phyloP scores from a whole-genome alignment of 495 filamentous ascomycete species.

The Chaetomium fimeti region DNA sequence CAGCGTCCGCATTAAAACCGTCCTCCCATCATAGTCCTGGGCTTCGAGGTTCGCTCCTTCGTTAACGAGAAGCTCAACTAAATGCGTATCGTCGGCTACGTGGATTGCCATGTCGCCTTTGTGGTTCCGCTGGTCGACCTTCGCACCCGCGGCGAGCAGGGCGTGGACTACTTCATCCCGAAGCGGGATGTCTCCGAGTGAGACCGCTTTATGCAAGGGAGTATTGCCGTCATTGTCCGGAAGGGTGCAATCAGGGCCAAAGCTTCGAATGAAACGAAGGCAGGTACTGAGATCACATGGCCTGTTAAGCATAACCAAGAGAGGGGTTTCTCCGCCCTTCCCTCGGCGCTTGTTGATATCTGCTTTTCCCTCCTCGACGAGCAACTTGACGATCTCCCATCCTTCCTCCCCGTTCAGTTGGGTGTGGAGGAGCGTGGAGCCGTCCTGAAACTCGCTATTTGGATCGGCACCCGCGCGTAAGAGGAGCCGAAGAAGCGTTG shows the following conservation, averaged over 20 bases:
- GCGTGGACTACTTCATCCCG: not conserved
- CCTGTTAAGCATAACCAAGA: constrained; percentile 4
- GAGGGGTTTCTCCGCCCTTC: constrained; percentile 24
- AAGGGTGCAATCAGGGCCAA: constrained; percentile 22
- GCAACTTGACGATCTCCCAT: constrained; percentile 16
- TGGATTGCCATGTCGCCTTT: constrained; percentile 19
- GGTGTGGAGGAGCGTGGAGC: constrained; percentile 23
- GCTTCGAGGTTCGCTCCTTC: constrained; percentile 28
- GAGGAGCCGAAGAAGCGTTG: constrained; percentile 27
- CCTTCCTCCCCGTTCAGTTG: constrained; percentile 20
- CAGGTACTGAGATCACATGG: not conserved
- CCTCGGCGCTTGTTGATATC: constrained; percentile 26
- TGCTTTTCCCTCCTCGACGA: constrained; percentile 26
- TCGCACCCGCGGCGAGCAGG: constrained; percentile 17
- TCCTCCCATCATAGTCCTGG: constrained; percentile 25
- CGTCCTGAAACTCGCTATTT: constrained; percentile 23
- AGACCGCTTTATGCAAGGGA: constrained; percentile 16
- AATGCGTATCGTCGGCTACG: not conserved
- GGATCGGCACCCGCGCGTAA: constrained; percentile 31
- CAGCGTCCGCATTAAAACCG: constrained; percentile 16
- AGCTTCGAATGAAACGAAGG: constrained; percentile 19
- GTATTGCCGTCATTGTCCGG: constrained; percentile 26
- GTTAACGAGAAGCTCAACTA: constrained; percentile 16
- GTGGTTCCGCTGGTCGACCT: constrained; percentile 12
- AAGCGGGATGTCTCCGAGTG: not conserved